phyloP scores from a whole-genome alignment of 768 basidiomycete genomes.

The Artomyces pyxidatus region DNA sequence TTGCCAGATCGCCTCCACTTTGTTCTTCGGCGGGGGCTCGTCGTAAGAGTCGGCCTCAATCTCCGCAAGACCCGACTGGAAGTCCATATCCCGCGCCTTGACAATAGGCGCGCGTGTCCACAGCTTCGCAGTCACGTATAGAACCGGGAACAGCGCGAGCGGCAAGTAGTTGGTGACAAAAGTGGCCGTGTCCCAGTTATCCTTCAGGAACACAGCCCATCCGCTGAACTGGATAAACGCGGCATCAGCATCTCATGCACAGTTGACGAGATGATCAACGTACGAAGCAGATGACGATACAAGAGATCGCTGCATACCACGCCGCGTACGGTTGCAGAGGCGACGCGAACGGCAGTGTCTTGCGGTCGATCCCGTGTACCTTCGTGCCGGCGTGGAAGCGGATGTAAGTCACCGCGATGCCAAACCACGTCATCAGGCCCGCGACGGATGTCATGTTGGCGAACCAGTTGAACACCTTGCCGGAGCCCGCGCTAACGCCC shows the following conservation, averaged over 20 bases:
- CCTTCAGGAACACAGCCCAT: slow-evolving; percentile 43
- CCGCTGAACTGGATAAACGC: slow-evolving; percentile 39
- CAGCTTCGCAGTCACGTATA: slow-evolving; percentile 56
- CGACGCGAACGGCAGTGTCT: slow-evolving; percentile 60
- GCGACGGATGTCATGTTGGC: slow-evolving; percentile 47
- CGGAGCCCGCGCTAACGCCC: slow-evolving; percentile 60
- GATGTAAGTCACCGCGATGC: slow-evolving; percentile 39
- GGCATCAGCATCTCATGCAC: slow-evolving; percentile 4
- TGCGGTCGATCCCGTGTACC: slow-evolving; percentile 69
- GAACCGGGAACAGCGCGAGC: slow-evolving; percentile 53
- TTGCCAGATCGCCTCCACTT: slow-evolving; percentile 61
- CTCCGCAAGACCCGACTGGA: slow-evolving; percentile 43
- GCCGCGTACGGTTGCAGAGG: slow-evolving; percentile 66
- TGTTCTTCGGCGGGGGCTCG: slow-evolving; percentile 63
- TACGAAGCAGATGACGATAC: slow-evolving; percentile 53
- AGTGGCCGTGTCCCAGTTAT: slow-evolving; percentile 44
- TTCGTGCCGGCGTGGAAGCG: slow-evolving; percentile 79
- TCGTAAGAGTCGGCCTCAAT: slow-evolving; percentile 37
- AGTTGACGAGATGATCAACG: slow-evolving; percentile 17
- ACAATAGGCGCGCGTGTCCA: slow-evolving; percentile 41
- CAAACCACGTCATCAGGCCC: slow-evolving; percentile 39
- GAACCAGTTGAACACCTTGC: slow-evolving; percentile 74
- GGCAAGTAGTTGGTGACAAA: slow-evolving; percentile 85
- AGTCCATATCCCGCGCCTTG: slow-evolving; percentile 71
- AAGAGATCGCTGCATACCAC: slow-evolving; percentile 34